These are phyloP conservation scores for Cordyceps fumosorosea DNA, from an alignment of 2,329 filamentous ascomycete genomes.

Conservation along the genomic window DNA sequence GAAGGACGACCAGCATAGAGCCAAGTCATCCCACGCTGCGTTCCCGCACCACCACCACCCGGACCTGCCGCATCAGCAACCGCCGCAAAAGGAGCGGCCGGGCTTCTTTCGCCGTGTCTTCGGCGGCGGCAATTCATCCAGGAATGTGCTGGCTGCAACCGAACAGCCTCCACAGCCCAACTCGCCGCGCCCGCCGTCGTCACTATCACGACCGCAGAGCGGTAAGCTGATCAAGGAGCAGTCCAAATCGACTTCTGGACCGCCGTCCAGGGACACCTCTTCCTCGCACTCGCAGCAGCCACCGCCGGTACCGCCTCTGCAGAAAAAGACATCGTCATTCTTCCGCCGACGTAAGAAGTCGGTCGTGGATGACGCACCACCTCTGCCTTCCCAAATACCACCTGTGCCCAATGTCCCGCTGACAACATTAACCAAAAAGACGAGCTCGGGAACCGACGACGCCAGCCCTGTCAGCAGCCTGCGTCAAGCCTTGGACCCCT, in stretches of 20 bases:
- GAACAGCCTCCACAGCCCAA: constrained; percentile 5
- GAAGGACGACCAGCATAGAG: constrained; percentile 35
- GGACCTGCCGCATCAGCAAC: constrained; percentile 27
- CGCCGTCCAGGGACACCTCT: constrained; percentile 43
- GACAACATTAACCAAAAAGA: constrained; percentile 18
- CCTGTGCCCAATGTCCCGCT: constrained; percentile 31
- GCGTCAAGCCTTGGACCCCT: constrained; percentile 81
- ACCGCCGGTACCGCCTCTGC: constrained; percentile 40
- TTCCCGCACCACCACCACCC: constrained; percentile 36
- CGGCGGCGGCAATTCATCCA: constrained; percentile 62
- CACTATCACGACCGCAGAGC: constrained; percentile 14
- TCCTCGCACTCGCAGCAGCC: constrained; percentile 40
- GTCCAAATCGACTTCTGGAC: constrained; percentile 39
- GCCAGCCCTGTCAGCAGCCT: constrained; percentile 72
- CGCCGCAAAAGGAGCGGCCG: constrained; percentile 55
- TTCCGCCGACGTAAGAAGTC: constrained; percentile 93
- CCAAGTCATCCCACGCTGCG: constrained; percentile 33
- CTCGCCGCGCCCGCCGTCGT: constrained; percentile 19
- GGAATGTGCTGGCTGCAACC: constrained; percentile 33
- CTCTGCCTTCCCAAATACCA: constrained; percentile 44
- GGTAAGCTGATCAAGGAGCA: constrained; percentile 1
- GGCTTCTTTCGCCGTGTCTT: constrained; percentile 95
- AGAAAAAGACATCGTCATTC: constrained; percentile 91
- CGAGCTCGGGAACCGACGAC: constrained; percentile 22
- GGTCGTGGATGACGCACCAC: constrained; percentile 61